These are phyloP conservation scores for Ustilago cynodontis DNA, from an alignment of 1,284 basidiomycete species.

Conservation along the genomic window DNA sequence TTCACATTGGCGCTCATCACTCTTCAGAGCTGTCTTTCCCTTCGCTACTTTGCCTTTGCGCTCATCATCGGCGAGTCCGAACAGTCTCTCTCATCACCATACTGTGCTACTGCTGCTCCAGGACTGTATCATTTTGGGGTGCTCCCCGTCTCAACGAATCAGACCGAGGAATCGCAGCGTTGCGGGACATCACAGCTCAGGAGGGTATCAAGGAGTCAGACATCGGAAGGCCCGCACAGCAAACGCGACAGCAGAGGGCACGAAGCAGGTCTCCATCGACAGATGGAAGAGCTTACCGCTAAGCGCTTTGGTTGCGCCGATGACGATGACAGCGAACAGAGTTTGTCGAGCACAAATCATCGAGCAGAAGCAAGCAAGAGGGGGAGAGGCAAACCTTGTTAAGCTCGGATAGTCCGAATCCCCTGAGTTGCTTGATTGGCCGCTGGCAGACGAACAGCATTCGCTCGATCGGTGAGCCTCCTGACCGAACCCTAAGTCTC, in stretches of 20 bases:
- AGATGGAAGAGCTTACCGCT: background rate
- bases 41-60: background rate
- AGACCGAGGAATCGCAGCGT: background rate
- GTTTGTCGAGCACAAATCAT: background rate
- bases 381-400: background rate
- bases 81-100: background rate
- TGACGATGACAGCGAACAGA: conserved; percentile 2
- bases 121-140: background rate
- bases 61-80: background rate
- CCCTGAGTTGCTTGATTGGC: background rate
- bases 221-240: background rate
- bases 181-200: background rate
- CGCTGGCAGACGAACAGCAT: background rate
- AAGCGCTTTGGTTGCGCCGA: background rate
- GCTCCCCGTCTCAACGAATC: background rate
- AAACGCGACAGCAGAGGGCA: background rate
- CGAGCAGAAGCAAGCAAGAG: background rate
- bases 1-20: background rate
- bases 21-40: background rate
- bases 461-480: background rate
- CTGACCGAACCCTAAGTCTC: background rate
- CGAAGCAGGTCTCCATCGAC: background rate
- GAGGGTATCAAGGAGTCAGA: background rate
- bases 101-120: background rate
- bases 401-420: background rate